phyloP scores from a whole-genome alignment of 441 rosid genomes.

The Capsella rubella region DNA sequence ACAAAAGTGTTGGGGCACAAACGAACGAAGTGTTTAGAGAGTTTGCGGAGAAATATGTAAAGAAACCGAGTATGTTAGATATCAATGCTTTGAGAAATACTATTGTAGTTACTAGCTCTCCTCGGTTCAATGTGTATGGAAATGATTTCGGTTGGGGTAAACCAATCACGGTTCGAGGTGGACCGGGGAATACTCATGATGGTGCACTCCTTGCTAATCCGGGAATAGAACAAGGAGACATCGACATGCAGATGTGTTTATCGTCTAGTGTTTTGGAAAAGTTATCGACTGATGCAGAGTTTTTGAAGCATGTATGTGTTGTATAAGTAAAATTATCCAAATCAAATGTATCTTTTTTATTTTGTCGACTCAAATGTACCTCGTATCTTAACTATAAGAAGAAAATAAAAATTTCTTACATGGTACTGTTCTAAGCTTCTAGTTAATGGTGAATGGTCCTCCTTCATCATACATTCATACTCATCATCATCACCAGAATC shows the following conservation, averaged over 20 bases:
- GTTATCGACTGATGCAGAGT: slow-evolving; percentile 41
- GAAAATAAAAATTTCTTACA: too few relatives aligned
- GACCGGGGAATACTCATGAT: slow-evolving; percentile 36
- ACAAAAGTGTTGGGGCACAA: slow-evolving; percentile 38
- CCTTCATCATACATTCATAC: too few relatives aligned
- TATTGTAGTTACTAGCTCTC: slow-evolving; percentile 40
- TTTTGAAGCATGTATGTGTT: slow-evolving; percentile 34
- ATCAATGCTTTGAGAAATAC: slow-evolving; percentile 4
- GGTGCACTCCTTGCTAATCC: slow-evolving; percentile 39
- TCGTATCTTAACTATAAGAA: too few relatives aligned
- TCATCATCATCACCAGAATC: too few relatives aligned
- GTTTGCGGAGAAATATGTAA: slow-evolving; percentile 37
- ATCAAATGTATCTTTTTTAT: too few relatives aligned
- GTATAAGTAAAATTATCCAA: not conserved
- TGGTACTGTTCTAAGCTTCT: too few relatives aligned
- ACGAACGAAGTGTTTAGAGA: slow-evolving; percentile 27
- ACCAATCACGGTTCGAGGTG: slow-evolving; percentile 47
- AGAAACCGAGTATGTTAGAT: slow-evolving; percentile 17
- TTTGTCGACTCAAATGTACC: too few relatives aligned
- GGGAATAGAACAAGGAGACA: slow-evolving; percentile 40
- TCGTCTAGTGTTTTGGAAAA: slow-evolving; percentile 25
- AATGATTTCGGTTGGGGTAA: slow-evolving; percentile 57
- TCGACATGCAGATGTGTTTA: slow-evolving; percentile 49
- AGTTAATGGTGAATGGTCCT: too few relatives aligned
- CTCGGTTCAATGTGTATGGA: slow-evolving; percentile 50